phyloP scores from a whole-genome alignment of 1,284 basidiomycete species.

The Schizopora paradoxa region DNA sequence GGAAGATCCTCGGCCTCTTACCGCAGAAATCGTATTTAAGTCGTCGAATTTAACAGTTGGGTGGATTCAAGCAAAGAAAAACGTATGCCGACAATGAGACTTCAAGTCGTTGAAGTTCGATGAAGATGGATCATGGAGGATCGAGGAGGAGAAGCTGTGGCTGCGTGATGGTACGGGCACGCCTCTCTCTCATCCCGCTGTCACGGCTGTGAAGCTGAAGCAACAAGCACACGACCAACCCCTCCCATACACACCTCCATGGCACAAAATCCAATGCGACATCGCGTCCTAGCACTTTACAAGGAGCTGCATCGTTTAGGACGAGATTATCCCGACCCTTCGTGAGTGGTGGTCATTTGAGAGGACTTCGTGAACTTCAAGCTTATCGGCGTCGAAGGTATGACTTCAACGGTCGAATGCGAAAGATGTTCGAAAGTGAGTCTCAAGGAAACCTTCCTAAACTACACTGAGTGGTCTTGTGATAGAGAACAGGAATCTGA shows the following conservation, averaged over 20 bases:
- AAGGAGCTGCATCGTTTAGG: constrained; percentile 76
- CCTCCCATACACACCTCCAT: constrained; percentile 22
- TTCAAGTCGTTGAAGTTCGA: too few species aligned
- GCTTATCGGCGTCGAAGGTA: constrained; percentile 42
- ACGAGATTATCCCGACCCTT: constrained; percentile 71
- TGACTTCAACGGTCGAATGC: constrained; percentile 65
- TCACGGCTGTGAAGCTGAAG: too few species aligned
- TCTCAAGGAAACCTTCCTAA: constrained; percentile 7
- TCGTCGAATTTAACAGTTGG: too few species aligned
- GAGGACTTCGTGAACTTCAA: constrained; percentile 4
- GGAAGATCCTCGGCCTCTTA: too few species aligned
- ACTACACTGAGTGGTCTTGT: background rate
- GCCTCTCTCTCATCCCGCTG: background rate
- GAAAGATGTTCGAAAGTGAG: constrained; percentile 68
- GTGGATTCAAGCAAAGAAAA: too few species aligned
- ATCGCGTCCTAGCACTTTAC: constrained; percentile 64
- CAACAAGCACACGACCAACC: background rate
- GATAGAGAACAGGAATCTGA: constrained; percentile 68
- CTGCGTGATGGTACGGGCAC: background rate
- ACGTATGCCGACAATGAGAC: too few species aligned
- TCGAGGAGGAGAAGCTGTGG: background rate
- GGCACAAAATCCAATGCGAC: constrained; percentile 36
- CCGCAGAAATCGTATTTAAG: too few species aligned
- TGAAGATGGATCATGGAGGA: too few species aligned
- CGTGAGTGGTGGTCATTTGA: constrained; percentile 40